Base-by-base conservation (phyloP, 2,329 filamentous ascomycete genomes). In the Capronia epimyces region DNA sequence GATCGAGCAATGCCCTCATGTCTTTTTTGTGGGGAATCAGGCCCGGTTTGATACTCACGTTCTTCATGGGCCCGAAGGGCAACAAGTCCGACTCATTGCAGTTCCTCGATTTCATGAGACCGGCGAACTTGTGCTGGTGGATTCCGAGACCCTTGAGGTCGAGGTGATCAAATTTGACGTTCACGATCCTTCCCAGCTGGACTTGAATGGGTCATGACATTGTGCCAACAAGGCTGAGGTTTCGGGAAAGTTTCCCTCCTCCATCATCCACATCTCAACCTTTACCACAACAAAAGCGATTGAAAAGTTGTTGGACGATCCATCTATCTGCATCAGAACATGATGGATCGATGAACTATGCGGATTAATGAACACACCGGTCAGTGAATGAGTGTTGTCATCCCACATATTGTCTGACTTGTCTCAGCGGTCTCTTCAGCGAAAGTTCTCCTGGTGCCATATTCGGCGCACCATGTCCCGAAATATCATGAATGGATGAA, bases 401-500 rank as follows among this genome's bases (percentile, higher is more conserved):
- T 12, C 10, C n/a, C 15, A 34, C 34, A 10, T n/a, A 16, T 29
- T 9, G 16, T 46, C 22, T 37, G 18, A 43, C 41, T n/a, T 13
- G 21, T 15, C 18, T 27, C 60, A 94, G 88, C 84, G 15, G 71
- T 94, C 25, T 76, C 79, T 2, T 85, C 85, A 1, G 69, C 77
- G 3, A 74, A 74, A 43, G 73, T 87, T 39, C 77, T 94, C 15
- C 78, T 97, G 8, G 89, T 95, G 8, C 90, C 90, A 0, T 96
- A 96, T 69, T 84, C 84, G 56, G 70, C 76, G 31, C 85, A 83
- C 64, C 91, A 96, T 72, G 91, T 97, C 20, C 76, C 77, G 13
- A 82, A 77, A 31, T 96, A 96, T 66, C 88, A 95, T 66, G 72
- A 76, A 63, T 97, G 91, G 91, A 96, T 97, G 90, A 79, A 90